phyloP scores from a whole-genome alignment of 805 yeast genomes.

The Wickerhamiella nectarea region DNA sequence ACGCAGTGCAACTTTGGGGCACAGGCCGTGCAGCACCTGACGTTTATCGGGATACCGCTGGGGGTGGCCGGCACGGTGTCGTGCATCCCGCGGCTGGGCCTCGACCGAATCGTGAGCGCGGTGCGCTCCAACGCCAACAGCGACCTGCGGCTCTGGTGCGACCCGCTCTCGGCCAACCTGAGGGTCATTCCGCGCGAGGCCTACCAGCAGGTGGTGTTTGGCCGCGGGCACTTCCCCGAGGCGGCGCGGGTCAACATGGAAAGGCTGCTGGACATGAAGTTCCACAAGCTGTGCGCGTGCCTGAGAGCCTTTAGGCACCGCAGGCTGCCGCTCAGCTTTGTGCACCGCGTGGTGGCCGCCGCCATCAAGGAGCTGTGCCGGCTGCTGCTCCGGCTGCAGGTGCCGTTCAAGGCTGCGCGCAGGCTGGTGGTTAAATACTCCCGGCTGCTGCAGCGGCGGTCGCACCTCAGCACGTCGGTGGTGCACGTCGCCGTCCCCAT shows the following conservation, averaged over 20 bases:
- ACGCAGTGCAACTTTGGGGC: slow-evolving; percentile 24
- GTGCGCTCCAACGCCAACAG: neutral
- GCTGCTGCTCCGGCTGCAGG: neutral
- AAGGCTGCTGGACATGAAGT: neutral
- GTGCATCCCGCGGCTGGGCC: neutral
- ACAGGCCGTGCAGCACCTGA: slow-evolving; percentile 4
- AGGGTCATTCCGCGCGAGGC: neutral
- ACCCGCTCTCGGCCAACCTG: neutral
- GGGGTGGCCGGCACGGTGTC: neutral
- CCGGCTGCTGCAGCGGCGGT: neutral
- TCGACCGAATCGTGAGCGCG: neutral
- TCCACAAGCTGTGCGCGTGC: neutral
- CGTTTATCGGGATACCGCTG: slow-evolving; percentile 14
- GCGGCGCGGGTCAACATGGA: neutral
- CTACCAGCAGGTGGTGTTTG: neutral
- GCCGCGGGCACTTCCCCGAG: neutral
- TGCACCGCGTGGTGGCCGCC: neutral
- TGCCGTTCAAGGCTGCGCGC: neutral
- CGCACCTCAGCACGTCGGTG: neutral
- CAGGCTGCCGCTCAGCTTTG: neutral
- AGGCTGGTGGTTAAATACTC: neutral
- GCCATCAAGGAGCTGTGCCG: neutral
- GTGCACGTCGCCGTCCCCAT: neutral
- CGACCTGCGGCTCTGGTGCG: neutral
- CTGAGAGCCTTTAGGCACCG: neutral